Evolutionary conservation across 805 yeast species (phyloP).

Genomic region (Candida pseudoglaebosa): DNA sequence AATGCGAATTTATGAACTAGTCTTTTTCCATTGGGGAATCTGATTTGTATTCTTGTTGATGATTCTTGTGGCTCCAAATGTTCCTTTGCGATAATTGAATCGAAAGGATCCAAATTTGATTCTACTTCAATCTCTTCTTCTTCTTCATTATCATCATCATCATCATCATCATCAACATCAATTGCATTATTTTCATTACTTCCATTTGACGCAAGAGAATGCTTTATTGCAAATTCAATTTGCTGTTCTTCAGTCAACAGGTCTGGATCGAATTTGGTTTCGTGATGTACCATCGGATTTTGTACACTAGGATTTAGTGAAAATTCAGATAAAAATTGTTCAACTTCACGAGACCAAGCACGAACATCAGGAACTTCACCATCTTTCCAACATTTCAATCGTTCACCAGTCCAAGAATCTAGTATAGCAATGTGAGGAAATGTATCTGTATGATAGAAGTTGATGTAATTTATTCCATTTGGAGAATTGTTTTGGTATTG

Average conservation of each 20-base stretch:
- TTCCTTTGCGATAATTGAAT: constrained; percentile 44
- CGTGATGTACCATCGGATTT: constrained; percentile 66
- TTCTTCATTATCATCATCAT: constrained; percentile 9
- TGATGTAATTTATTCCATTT: constrained; percentile 65
- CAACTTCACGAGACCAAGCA: constrained; percentile 63
- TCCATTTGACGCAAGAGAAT: constrained; percentile 45
- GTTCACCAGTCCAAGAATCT: constrained; percentile 95
- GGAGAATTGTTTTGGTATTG: constrained; percentile 81
- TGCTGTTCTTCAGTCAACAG: constrained; percentile 80
- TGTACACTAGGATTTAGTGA: constrained; percentile 59
- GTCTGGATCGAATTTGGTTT: constrained; percentile 57
- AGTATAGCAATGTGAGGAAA: constrained; percentile 88
- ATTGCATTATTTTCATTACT: constrained; percentile 27
- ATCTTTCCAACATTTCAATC: constrained; percentile 70
- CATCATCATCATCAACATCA: constrained; percentile 16
- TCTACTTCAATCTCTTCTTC: constrained; percentile 15
- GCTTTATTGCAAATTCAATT: constrained; percentile 66
- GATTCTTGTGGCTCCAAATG: constrained; percentile 66
- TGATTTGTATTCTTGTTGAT: constrained; percentile 79
- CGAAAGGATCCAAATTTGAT: constrained; percentile 42
- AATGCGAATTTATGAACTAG: constrained; percentile 64
- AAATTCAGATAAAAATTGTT: constrained; percentile 62
- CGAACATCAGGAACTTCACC: constrained; percentile 55
- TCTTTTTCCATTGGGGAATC: constrained; percentile 84
- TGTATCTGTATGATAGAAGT: constrained; percentile 65